Conservation (phyloP, 495 filamentous ascomycete genomes). For the Physcia stellaris region DNA sequence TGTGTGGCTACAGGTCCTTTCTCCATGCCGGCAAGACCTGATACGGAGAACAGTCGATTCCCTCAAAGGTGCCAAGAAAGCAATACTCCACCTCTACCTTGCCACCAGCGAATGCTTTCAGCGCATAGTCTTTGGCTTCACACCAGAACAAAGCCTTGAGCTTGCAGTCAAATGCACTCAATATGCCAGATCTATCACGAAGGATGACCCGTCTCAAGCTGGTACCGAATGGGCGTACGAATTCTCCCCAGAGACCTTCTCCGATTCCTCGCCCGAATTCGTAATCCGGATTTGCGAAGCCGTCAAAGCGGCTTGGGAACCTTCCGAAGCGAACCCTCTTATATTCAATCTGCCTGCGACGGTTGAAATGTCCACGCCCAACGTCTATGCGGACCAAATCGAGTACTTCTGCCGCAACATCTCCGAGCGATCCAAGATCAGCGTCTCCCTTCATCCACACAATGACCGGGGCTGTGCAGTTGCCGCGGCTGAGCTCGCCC, state of each 20-base stretch:
- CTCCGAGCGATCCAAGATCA: constrained; percentile 65
- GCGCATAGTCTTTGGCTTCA: constrained; percentile 71
- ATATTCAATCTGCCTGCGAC: constrained; percentile 98
- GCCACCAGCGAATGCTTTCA: constrained; percentile 60
- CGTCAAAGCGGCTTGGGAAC: constrained; percentile 91
- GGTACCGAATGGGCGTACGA: constrained; percentile 83
- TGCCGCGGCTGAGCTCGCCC: constrained; percentile 80
- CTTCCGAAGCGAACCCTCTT: constrained; percentile 66
- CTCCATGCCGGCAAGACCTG: constrained; percentile 85
- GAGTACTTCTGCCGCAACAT: constrained; percentile 87
- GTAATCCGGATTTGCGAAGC: constrained; percentile 79
- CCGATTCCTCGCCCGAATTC: constrained; percentile 76
- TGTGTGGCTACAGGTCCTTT: constrained; percentile 91
- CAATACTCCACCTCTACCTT: constrained; percentile 92
- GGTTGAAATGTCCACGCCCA: constrained; percentile 91
- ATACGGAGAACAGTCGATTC: constrained; percentile 85
- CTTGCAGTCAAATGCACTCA: constrained; percentile 79
- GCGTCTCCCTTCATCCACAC: constrained; percentile 78
- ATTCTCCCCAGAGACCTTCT: constrained; percentile 95
- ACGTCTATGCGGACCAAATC: constrained; percentile 92
- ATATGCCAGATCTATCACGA: constrained; percentile 79
- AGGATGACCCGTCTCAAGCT: constrained; percentile 68
- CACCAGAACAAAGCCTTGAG: constrained; percentile 66
- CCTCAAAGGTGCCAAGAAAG: constrained; percentile 81
- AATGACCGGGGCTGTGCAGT: constrained; percentile 88